A percentile compares a stretch with the other conserved stretches of the same genome.
Conservation (phyloP, 352 stramenopile species). For the Phytophthora kernoviae region DNA sequence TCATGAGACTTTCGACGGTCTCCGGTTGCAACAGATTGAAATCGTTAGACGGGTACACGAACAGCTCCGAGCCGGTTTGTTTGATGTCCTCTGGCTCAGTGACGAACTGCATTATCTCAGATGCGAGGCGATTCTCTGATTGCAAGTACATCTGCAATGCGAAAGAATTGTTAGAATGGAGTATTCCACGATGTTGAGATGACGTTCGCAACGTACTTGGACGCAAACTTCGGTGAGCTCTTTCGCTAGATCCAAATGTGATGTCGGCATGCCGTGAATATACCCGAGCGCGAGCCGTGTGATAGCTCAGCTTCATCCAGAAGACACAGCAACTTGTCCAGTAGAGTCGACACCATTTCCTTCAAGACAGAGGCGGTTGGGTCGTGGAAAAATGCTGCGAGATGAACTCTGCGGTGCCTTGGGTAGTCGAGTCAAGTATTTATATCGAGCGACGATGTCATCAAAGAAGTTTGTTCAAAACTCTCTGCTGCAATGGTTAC, state of each 20-base stretch:
- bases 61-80: conserved; percentile 20
- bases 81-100: conserved; percentile 20
- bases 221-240: conserved; percentile 77
- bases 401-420: not conserved
- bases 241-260: conserved; percentile 71
- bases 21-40: conserved; percentile 86
- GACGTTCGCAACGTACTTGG: conserved; percentile 32
- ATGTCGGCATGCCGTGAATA: conserved; percentile 51
- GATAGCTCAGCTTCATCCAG: conserved; percentile 66
- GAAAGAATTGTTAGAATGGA: not conserved
- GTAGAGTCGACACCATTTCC: conserved; percentile 55
- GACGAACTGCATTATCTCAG: conserved; percentile 76
- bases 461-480: not conserved
- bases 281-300: conserved; percentile 77
- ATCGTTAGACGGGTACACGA: conserved; percentile 32
- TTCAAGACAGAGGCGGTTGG: not conserved
- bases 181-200: not conserved
- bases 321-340: conserved; percentile 68
- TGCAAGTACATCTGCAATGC: conserved; percentile 69
- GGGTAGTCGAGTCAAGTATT: conserved; percentile 29
- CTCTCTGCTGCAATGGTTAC: conserved; percentile 15
- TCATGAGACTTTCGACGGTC: conserved; percentile 90
- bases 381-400: not conserved
- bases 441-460: conserved; percentile 17
- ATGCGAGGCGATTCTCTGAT: conserved; percentile 60